Percentiles rank a stretch among this genome's conserved stretches.
Conservation (phyloP, 208 protist species). For the Trypanosoma boissoni region DNA sequence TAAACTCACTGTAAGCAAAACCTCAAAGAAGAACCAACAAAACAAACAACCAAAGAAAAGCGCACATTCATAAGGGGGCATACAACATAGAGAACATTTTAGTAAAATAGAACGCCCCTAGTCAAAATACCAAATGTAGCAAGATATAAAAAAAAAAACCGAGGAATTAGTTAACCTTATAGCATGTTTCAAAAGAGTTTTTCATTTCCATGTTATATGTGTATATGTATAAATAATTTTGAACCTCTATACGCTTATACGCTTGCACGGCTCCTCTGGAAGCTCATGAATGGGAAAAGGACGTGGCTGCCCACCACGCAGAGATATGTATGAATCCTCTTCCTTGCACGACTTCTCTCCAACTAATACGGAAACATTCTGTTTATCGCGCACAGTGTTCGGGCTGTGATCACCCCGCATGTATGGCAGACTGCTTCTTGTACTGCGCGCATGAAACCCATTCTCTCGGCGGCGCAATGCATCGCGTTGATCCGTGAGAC, state of each 20-base stretch:
- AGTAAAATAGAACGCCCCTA: not conserved
- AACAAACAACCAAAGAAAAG: not conserved
- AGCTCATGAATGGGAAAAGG: conserved; percentile 21
- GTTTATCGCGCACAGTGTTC: too few species aligned
- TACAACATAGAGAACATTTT: not conserved
- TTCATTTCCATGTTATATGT: not conserved
- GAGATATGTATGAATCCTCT: not conserved
- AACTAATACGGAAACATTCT: not conserved
- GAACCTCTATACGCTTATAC: not conserved
- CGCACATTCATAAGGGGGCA: not conserved
- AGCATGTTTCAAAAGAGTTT: too few species aligned
- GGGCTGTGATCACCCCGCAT: too few species aligned
- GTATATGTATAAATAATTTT: not conserved
- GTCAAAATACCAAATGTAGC: not conserved
- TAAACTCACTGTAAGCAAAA: not conserved
- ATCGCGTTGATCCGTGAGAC: not conserved
- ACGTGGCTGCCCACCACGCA: not conserved
- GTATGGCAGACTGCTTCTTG: too few species aligned
- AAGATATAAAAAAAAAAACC: not conserved
- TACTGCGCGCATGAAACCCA: not conserved
- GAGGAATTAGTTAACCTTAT: too few species aligned
- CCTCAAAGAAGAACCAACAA: not conserved
- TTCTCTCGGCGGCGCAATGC: not conserved
- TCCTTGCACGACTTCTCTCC: not conserved
- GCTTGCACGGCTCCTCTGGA: not conserved